These are phyloP conservation scores for Populus pruinosa DNA, from an alignment of 345 rosid genomes.

Conservation along the genomic window DNA sequence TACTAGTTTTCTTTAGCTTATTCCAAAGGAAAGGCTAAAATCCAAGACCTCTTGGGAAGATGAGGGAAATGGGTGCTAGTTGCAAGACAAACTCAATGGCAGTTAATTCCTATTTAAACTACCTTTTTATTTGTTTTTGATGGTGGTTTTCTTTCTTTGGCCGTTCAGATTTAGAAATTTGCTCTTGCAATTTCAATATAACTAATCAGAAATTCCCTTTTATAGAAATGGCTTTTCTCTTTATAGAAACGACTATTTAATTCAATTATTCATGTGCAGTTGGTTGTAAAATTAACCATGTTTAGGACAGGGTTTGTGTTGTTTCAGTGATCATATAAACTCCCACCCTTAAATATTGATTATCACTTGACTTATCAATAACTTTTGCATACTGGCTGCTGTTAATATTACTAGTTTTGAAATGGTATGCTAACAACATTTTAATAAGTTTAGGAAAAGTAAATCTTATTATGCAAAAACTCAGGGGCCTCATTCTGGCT, in stretches of 20 bases:
- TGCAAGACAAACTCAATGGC: neutral
- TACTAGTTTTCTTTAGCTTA: neutral
- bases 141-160: neutral
- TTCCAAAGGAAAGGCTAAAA: neutral
- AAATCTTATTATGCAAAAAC: neutral
- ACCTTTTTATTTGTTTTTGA: neutral
- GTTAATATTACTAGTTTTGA: neutral
- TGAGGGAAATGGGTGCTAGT: neutral
- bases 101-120: neutral
- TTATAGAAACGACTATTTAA: no score
- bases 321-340: neutral
- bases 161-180: neutral
- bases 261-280: neutral
- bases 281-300: neutral
- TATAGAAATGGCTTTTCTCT: neutral
- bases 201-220: neutral
- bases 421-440: neutral
- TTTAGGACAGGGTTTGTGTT: neutral
- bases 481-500: constrained; percentile 95
- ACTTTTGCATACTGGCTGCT: neutral
- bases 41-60: neutral
- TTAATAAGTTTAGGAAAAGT: neutral
- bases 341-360: neutral
- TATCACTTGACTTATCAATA: neutral
- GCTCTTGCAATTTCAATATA: neutral